Evolutionary conservation across 306 rosid genomes (phyloP).

Genomic region (Inga leiocalycina): DNA sequence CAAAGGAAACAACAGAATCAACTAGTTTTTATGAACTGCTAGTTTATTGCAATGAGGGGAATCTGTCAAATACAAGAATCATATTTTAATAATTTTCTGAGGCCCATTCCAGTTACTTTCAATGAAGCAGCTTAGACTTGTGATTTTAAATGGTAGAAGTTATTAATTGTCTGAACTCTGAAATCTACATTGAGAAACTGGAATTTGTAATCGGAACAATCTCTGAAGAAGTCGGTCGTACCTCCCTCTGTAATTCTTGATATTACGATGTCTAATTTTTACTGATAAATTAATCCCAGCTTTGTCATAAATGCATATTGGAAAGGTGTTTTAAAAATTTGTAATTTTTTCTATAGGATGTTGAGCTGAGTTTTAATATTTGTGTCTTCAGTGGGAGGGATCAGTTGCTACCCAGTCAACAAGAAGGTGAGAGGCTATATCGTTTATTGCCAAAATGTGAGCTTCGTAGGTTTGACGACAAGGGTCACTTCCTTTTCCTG

Average conservation of each 20-base stretch:
- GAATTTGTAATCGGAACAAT: background rate
- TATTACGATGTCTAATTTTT: conserved; percentile 4
- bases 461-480: conserved; percentile 60
- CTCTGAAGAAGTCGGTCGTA: conserved; percentile 11
- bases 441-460: conserved; percentile 54
- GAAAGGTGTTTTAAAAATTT: conserved; percentile 25
- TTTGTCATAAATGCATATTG: conserved; percentile 4
- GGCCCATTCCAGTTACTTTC: background rate
- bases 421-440: conserved; percentile 65
- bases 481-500: conserved; percentile 84
- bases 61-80: background rate
- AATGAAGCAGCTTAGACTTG: conserved; percentile 1
- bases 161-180: conserved; percentile 5
- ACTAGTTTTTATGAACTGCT: conserved; percentile 9
- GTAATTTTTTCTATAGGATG: conserved; percentile 20
- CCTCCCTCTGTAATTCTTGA: background rate
- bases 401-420: conserved; percentile 66
- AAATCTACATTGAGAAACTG: background rate
- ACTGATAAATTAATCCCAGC: background rate
- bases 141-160: conserved; percentile 16
- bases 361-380: conserved; percentile 36
- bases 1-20: conserved; percentile 12
- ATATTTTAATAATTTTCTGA: background rate
- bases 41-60: conserved; percentile 1
- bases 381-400: conserved; percentile 69